A percentile compares a stretch with the other conserved stretches of the same genome.
These are phyloP conservation scores for Choanephora cucurbitarum DNA, from an alignment of 371 early-diverging fungal genomes.

Conservation along the genomic window DNA sequence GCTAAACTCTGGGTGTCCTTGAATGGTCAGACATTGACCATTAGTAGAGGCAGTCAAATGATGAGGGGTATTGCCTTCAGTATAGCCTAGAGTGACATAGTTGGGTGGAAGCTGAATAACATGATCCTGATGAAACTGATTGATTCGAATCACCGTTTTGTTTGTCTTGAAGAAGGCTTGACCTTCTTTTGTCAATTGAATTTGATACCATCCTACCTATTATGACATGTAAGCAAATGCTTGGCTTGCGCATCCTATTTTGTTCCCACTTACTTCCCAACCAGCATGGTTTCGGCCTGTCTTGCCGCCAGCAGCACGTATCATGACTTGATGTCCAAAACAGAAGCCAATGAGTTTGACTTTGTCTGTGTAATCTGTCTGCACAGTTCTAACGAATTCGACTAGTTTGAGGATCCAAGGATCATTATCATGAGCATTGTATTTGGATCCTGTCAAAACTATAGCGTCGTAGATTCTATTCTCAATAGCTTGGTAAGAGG, in stretches of 20 bases:
- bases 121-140: slow-evolving; percentile 75
- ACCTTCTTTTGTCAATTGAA: slow-evolving; percentile 43
- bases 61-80: slow-evolving; percentile 42
- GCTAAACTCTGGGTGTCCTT: slow-evolving; percentile 80
- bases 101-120: slow-evolving; percentile 55
- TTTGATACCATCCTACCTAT: slow-evolving; percentile 44
- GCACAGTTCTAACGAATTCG: slow-evolving; percentile 36
- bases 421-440: slow-evolving; percentile 45
- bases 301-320: slow-evolving; percentile 62
- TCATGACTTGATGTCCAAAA: slow-evolving; percentile 79
- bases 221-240: background rate
- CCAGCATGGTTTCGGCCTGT: slow-evolving; percentile 57
- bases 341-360: slow-evolving; percentile 61
- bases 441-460: slow-evolving; percentile 29
- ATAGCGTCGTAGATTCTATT: slow-evolving; percentile 31
- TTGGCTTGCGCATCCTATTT: slow-evolving; percentile 5
- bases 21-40: slow-evolving; percentile 65
- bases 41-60: slow-evolving; percentile 57
- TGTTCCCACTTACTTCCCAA: slow-evolving; percentile 68
- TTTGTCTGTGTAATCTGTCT: slow-evolving; percentile 1
- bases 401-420: slow-evolving; percentile 64
- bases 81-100: slow-evolving; percentile 52
- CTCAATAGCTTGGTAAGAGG: slow-evolving; percentile 31
- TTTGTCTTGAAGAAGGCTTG: slow-evolving; percentile 38
- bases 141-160: slow-evolving; percentile 28